Conservation (phyloP, 73 alveolate species). For the Blepharisma stoltei region DNA sequence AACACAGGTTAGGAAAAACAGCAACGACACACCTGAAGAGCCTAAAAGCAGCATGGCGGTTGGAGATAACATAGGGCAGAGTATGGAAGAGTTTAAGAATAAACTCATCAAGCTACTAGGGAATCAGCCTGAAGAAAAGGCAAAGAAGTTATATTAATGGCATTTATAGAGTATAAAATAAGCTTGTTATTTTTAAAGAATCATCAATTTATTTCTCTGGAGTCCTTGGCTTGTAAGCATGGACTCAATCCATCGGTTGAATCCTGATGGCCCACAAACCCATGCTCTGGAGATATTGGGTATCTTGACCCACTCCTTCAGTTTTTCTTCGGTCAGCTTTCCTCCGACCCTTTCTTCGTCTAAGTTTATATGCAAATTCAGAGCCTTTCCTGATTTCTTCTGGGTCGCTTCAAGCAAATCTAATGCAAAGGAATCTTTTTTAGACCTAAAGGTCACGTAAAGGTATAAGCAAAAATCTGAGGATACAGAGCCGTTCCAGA, state of each 20-base stretch:
- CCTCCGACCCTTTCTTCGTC: background rate
- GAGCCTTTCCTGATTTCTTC: background rate
- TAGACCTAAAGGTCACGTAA: background rate
- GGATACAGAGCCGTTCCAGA: background rate
- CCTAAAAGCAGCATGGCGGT: too few species aligned
- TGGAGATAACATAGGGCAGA: too few species aligned
- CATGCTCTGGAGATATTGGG: background rate
- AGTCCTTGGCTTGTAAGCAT: background rate
- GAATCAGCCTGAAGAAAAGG: too few species aligned
- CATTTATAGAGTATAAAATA: too few species aligned
- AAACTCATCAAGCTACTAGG: too few species aligned
- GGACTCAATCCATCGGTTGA: background rate
- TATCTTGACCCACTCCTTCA: background rate
- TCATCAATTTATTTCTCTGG: too few species aligned
- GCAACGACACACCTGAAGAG: too few species aligned
- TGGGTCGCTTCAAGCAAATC: background rate
- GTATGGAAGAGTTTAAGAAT: too few species aligned
- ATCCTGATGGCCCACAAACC: background rate
- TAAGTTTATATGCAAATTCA: background rate
- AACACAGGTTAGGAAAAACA: too few species aligned
- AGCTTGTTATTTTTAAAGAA: too few species aligned
- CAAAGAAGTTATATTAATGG: too few species aligned
- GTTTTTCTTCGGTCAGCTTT: background rate
- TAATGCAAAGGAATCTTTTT: background rate
- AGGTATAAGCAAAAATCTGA: background rate